Conservation (phyloP, 2,329 filamentous ascomycete genomes). For the Xylaria sp. region DNA sequence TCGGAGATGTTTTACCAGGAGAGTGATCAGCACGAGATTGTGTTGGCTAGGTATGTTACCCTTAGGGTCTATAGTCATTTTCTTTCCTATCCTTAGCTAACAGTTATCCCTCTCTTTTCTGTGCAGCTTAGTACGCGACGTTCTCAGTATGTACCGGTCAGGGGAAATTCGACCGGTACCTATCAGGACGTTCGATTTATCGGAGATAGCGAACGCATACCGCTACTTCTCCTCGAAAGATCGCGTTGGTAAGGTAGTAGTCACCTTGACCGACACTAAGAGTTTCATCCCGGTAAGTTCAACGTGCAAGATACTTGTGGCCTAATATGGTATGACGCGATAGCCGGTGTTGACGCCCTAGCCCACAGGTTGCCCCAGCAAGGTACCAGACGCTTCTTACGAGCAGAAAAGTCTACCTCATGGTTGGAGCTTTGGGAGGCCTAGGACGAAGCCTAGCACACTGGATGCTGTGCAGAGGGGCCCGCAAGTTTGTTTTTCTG, state of each 20-base stretch:
- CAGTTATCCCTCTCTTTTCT: neutral
- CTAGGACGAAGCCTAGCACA: slow-evolving; percentile 40
- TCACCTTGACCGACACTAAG: slow-evolving; percentile 14
- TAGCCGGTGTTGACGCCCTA: neutral
- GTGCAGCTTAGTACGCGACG: neutral
- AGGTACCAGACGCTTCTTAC: neutral
- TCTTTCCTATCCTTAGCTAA: slow-evolving; percentile 14
- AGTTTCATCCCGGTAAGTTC: neutral
- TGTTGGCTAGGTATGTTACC: neutral
- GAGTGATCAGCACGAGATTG: neutral
- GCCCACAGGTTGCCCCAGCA: slow-evolving; percentile 12
- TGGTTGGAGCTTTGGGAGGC: slow-evolving; percentile 43
- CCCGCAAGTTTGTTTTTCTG: slow-evolving; percentile 48
- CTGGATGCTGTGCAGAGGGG: slow-evolving; percentile 47
- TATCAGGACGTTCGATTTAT: slow-evolving; percentile 12
- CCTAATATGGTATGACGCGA: too few relatives aligned
- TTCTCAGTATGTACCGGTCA: slow-evolving; percentile 8
- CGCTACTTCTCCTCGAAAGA: slow-evolving; percentile 18
- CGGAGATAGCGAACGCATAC: slow-evolving; percentile 15
- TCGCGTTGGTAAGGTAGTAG: slow-evolving; percentile 28
- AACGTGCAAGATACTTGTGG: too few relatives aligned
- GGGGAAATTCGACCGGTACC: slow-evolving; percentile 9
- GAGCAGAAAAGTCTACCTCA: slow-evolving; percentile 22
- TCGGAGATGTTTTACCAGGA: slow-evolving; percentile 16
- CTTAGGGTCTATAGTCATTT: slow-evolving; percentile 38